phyloP scores from a whole-genome alignment of 371 early-diverging fungal species.

The Chytridiales sp. region DNA sequence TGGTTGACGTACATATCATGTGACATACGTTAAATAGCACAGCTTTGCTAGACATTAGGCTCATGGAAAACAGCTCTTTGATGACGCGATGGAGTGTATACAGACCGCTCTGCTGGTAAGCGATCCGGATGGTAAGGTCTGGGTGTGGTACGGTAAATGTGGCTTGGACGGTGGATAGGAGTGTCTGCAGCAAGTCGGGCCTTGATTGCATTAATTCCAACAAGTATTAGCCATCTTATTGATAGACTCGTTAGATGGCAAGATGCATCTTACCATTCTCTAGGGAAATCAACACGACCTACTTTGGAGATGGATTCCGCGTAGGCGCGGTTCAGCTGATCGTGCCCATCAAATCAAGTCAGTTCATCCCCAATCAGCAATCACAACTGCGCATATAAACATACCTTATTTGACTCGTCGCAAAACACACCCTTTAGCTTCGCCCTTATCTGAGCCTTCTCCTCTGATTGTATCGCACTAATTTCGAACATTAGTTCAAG shows the following conservation, averaged over 20 bases:
- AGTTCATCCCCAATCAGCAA: not conserved
- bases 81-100: slow-evolving; percentile 75
- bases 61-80: slow-evolving; percentile 74
- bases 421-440: slow-evolving; percentile 59
- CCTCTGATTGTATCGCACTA: slow-evolving; percentile 67
- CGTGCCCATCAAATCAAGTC: slow-evolving; percentile 8
- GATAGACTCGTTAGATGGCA: not conserved
- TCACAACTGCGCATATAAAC: not conserved
- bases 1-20: too few relatives aligned
- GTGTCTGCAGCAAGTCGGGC: slow-evolving; percentile 67
- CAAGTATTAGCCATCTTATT: not conserved
- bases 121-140: slow-evolving; percentile 22
- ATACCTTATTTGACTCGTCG: slow-evolving; percentile 68
- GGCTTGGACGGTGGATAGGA: slow-evolving; percentile 64
- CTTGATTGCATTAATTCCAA: slow-evolving; percentile 31
- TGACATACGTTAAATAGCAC: slow-evolving; percentile 59
- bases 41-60: slow-evolving; percentile 65
- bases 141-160: slow-evolving; percentile 39
- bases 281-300: slow-evolving; percentile 77
- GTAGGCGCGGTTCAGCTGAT: slow-evolving; percentile 70
- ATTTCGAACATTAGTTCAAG: not conserved
- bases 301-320: slow-evolving; percentile 75
- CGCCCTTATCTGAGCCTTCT: slow-evolving; percentile 65
- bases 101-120: slow-evolving; percentile 65
- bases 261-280: slow-evolving; percentile 62